Base-by-base conservation (phyloP, 768 basidiomycete species). In the Neoboletus magnificus region DNA sequence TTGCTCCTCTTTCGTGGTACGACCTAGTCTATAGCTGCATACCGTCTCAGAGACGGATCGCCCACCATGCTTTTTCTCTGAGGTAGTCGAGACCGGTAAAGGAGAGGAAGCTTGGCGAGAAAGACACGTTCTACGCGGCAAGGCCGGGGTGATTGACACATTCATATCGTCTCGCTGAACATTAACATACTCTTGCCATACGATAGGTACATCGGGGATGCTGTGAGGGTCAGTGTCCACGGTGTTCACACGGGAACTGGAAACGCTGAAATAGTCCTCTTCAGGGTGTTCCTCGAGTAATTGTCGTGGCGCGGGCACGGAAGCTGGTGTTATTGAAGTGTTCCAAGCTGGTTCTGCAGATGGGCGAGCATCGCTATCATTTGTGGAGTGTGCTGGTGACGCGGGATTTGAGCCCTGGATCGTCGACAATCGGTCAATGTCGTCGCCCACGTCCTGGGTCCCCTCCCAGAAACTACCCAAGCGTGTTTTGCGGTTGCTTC, bases 401-500 rank as follows among this genome's bases (percentile, higher is more conserved):
- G 51, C 50, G 6, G 71, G 50, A 53, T 50, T 55, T 10, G 69
- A 67, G 48, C 59, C 63, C 15, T 67, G 65, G 13, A 69, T 55
- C 33, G 62, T 63, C 18, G 66, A 61, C 30, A 65, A 52, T 30
- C 54, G 61, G 27, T 65, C 64, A 30, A 33, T 46, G 37, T 67
- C 64, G 29, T 77, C 69, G n/a, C 78, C 79, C 6, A 89, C 78
- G 61, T 88, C 86, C 33, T 79, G 83, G 6, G 87, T 89, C 18
- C 86, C 87, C 55, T 89, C 79, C 89, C 89, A 91, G 61, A 91
- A 91, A 52, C 83, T 84, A 41, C 80, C 79, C 29, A 89, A 68
- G 29, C 86, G 79, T 23, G 79, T 74, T 59, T 81, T 82, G 36
- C 87, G 79, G 35, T 71, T 74, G 46, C 71, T 76, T 39, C 81